Conservation (phyloP, 2,329 filamentous ascomycete species). For the Fusarium equiseti region DNA sequence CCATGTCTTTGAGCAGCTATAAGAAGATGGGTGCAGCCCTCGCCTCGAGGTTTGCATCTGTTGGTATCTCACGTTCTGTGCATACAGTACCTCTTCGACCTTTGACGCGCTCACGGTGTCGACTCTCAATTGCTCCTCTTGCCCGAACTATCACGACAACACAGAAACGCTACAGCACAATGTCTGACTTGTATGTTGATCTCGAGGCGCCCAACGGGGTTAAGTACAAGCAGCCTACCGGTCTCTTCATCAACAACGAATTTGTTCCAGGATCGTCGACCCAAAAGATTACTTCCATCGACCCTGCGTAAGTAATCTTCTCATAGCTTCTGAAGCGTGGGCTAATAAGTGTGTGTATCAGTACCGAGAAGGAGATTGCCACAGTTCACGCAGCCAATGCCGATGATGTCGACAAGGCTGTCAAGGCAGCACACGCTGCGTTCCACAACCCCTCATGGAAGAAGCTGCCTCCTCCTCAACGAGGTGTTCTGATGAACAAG, state of each 20-base stretch:
- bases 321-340: no score
- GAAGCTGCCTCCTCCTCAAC: slow-evolving; percentile 72
- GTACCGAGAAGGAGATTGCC: slow-evolving; percentile 48
- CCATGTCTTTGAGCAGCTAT: slow-evolving; percentile 31
- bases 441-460: slow-evolving; percentile 76
- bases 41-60: slow-evolving; percentile 10
- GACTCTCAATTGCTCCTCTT: slow-evolving; percentile 22
- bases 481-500: slow-evolving; percentile 76
- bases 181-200: slow-evolving; percentile 58
- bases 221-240: slow-evolving; percentile 78
- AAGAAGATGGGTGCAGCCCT: slow-evolving; percentile 40
- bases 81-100: slow-evolving; percentile 8
- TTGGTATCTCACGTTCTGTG: slow-evolving; percentile 13
- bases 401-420: slow-evolving; percentile 49
- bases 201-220: slow-evolving; percentile 83
- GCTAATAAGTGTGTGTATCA: slow-evolving; percentile 15
- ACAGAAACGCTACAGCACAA: slow-evolving; percentile 37
- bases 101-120: slow-evolving; percentile 15
- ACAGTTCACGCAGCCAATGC: slow-evolving; percentile 48
- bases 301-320: slow-evolving; percentile 46
- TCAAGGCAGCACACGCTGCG: slow-evolving; percentile 69
- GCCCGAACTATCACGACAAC: slow-evolving; percentile 18
- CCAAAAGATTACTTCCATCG: slow-evolving; percentile 47
- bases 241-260: slow-evolving; percentile 88
- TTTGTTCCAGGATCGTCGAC: slow-evolving; percentile 65